A percentile compares a stretch with the other conserved stretches of the same genome.
phyloP scores from a whole-genome alignment of 768 basidiomycete genomes.

The Trametes meyenii region DNA sequence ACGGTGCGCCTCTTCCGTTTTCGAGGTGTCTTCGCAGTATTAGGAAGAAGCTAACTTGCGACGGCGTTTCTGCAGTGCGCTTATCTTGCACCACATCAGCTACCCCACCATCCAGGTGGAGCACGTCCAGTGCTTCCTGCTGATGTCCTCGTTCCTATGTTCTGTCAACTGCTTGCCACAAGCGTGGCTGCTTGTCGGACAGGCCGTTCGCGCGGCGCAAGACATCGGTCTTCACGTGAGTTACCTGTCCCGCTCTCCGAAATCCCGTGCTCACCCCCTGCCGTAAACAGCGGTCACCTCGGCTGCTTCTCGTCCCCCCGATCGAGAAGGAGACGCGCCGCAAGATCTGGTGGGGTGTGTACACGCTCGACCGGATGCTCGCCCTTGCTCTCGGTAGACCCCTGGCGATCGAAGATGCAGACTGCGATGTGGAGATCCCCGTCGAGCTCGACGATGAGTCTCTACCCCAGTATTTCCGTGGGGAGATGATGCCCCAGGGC shows the following conservation, averaged over 20 bases:
- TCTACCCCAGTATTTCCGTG: conserved; percentile 71
- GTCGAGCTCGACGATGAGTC: conserved; percentile 82
- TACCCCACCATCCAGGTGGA: conserved; percentile 81
- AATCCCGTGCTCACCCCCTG: conserved; percentile 19
- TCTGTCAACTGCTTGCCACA: conserved; percentile 93
- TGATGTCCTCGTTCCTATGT: conserved; percentile 89
- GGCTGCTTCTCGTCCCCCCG: conserved; percentile 65
- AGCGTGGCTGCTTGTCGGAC: conserved; percentile 91
- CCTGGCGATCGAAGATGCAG: conserved; percentile 84
- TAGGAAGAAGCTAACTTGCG: conserved; percentile 2
- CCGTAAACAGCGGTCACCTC: conserved; percentile 71
- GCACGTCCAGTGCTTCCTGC: conserved; percentile 88
- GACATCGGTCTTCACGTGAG: conserved; percentile 92
- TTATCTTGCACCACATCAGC: conserved; percentile 91
- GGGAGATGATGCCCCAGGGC: conserved; percentile 56
- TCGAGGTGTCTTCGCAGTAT: neutral
- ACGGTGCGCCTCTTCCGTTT: conserved; percentile 51
- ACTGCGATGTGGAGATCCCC: conserved; percentile 89
- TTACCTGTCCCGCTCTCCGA: conserved; percentile 15
- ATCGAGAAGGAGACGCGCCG: conserved; percentile 88
- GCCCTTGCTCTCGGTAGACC: conserved; percentile 89
- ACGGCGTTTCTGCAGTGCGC: conserved; percentile 54
- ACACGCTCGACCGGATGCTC: conserved; percentile 89
- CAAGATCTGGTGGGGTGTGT: conserved; percentile 95
- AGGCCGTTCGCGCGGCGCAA: conserved; percentile 87